These are phyloP conservation scores for Kewa caespitosa DNA, from an alignment of 179 eudicot species.

Conservation along the genomic window DNA sequence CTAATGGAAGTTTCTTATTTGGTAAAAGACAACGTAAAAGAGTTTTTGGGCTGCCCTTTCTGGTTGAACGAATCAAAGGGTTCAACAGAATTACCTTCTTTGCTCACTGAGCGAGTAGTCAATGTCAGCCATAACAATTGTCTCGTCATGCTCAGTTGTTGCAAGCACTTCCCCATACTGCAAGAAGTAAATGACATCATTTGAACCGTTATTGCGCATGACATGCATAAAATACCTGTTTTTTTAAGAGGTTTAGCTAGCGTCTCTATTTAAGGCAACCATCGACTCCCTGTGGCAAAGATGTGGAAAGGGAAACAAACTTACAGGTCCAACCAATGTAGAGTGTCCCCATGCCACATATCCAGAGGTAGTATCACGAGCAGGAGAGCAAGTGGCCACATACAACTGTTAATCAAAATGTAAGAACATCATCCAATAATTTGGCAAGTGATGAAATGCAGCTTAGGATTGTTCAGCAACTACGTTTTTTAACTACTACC, in stretches of 20 bases:
- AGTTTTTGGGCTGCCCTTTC: background rate
- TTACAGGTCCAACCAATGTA: slow-evolving; percentile 66
- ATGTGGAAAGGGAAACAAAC: slow-evolving; percentile 3
- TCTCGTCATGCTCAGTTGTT: slow-evolving; percentile 49
- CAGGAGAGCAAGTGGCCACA: slow-evolving; percentile 72
- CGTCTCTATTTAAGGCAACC: background rate
- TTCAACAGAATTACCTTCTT: slow-evolving; percentile 37
- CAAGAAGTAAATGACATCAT: slow-evolving; percentile 11
- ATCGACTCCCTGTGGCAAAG: background rate
- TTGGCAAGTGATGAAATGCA: background rate
- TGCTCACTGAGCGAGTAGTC: slow-evolving; percentile 40
- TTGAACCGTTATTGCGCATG: background rate
- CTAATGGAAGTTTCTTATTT: background rate
- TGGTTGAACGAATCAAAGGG: background rate
- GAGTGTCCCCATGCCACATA: slow-evolving; percentile 75
- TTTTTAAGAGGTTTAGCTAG: background rate
- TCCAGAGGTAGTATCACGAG: slow-evolving; percentile 42
- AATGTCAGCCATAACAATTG: slow-evolving; percentile 49
- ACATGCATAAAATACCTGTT: background rate
- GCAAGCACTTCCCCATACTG: slow-evolving; percentile 62
- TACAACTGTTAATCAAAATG: slow-evolving; percentile 36
- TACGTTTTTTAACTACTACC: background rate
- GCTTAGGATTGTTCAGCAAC: background rate
- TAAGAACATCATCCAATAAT: slow-evolving; percentile 3
- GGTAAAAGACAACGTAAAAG: background rate